These are phyloP conservation scores for Cordyceps sp. DNA, from an alignment of 2,329 filamentous ascomycete genomes.

Conservation along the genomic window DNA sequence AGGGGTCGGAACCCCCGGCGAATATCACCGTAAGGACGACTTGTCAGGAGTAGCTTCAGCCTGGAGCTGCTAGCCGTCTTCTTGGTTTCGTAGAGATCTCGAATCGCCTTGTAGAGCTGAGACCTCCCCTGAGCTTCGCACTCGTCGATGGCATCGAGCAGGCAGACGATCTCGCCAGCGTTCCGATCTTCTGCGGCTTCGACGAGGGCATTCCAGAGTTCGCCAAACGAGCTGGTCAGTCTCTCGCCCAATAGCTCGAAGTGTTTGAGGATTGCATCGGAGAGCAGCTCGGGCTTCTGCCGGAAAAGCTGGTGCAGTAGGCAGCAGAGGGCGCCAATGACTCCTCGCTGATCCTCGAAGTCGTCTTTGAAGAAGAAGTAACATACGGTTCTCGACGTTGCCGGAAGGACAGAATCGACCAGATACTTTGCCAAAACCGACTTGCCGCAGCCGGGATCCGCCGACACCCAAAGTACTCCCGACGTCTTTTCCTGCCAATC, in stretches of 20 bases:
- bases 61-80: background rate
- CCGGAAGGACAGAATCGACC: conserved; percentile 12
- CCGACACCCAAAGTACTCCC: conserved; percentile 13
- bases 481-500: background rate
- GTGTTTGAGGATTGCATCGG: conserved; percentile 4
- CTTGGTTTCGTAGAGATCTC: background rate
- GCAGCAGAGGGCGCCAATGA: conserved; percentile 13
- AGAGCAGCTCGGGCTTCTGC: conserved; percentile 7
- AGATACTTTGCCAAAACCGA: conserved; percentile 22
- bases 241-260: background rate
- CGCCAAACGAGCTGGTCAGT: background rate
- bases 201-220: background rate
- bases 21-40: background rate
- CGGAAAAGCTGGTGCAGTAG: conserved; percentile 21
- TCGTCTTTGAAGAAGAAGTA: conserved; percentile 32
- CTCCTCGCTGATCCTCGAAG: conserved; percentile 15
- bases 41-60: background rate
- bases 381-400: conserved; percentile 9
- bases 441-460: conserved; percentile 26
- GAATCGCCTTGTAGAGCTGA: conserved; percentile 7
- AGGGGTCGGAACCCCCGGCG: background rate
- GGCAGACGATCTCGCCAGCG: background rate
- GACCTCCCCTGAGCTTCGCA: conserved; percentile 3
- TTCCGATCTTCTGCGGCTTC: background rate
- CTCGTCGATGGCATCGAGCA: background rate